Base-by-base conservation (phyloP, 805 yeast genomes). In the Hanseniaspora singularis region DNA sequence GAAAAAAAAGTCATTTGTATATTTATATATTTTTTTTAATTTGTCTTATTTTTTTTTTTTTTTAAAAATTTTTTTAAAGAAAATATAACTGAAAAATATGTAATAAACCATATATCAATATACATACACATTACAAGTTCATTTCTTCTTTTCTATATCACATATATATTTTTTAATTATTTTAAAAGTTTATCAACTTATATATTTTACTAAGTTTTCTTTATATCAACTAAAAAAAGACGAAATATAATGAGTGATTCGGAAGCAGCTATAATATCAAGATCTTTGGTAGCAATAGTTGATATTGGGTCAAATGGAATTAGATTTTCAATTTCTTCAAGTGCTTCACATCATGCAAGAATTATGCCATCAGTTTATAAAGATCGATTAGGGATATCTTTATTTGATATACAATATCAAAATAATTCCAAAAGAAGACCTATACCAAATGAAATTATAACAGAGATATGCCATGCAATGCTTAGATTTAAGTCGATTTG, bases 261-360 rank as follows among this genome's bases (percentile, higher is more conserved):
- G 36, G 79, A 73, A 54, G 73, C 78, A 0, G 74, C 72, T 15
- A 70, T 75, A 3, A 77, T 75, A 9, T 77, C 76, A 2, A 64
- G 79, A 53, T 73, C 77, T 5, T 57, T 76, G 28, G 69, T 73
- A 15, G 86, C 80, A 8, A 74, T 81, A 38, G 86, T 80, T 3
- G 88, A 82, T 58, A 78, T 82, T 18, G 89, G 88, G 8, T 77
- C 88, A 16, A 79, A 79, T 56, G 88, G 85, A 32, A 72, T 81
- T 38, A 65, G 88, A 44, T 79, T 82, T 56, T 74, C 83, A 34
- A 79, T 81, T 33, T 76, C 85, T 15, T 79, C 86, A 2, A 69
- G 74, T 40, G 79, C 81, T 3, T 67, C 80, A 1, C 78, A 73
- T 51, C 82, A 79, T 58, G 84, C 85, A 1, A 68, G 92, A 51